Conservation (phyloP, 2,329 filamentous ascomycete genomes). For the Sporothrix pseudoabietina region DNA sequence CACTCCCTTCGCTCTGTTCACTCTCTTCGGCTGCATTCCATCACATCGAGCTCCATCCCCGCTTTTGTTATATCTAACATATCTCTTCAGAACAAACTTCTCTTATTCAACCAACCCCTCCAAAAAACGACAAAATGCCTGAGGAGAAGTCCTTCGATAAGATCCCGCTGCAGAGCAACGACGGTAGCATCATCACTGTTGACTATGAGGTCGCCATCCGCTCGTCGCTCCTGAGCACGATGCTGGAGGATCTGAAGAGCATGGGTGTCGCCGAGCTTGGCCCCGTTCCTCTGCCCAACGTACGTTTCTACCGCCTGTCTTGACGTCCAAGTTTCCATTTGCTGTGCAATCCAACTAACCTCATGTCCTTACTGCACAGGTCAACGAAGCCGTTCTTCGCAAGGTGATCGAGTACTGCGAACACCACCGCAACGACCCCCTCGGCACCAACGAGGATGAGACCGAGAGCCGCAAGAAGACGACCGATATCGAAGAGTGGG, state of each 20-base stretch:
- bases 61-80: background rate
- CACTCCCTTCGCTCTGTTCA: no score
- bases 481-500: conserved; percentile 99
- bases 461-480: conserved; percentile 96
- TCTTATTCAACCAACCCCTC: background rate
- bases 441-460: conserved; percentile 81
- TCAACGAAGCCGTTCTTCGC: conserved; percentile 88
- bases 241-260: conserved; percentile 85
- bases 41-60: background rate
- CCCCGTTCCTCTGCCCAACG: conserved; percentile 86
- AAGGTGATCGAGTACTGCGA: conserved; percentile 99
- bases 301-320: conserved; percentile 43
- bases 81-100: background rate
- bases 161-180: conserved; percentile 57
- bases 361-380: conserved; percentile 49
- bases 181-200: conserved; percentile 51
- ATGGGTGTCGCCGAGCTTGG: conserved; percentile 43
- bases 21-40: background rate
- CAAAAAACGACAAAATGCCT: conserved; percentile 38
- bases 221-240: conserved; percentile 95
- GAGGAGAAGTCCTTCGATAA: conserved; percentile 42
- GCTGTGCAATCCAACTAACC: background rate
- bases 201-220: conserved; percentile 86
- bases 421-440: conserved; percentile 88
- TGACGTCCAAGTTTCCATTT: conserved; percentile 28